Conservation (phyloP, 345 rosid genomes). For the Geranium brycei region DNA sequence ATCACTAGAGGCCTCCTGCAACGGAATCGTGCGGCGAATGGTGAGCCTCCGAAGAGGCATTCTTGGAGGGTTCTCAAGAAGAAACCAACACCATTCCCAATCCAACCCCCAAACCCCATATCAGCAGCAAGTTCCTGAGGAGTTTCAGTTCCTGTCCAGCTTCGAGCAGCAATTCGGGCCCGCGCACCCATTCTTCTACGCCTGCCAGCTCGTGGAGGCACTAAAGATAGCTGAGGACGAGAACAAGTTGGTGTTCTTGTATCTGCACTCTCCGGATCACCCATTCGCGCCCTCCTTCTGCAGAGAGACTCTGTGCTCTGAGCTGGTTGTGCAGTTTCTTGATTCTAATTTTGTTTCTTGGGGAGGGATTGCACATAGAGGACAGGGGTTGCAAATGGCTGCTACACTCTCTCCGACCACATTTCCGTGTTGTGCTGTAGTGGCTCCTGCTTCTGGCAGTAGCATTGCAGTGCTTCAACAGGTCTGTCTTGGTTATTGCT, state of each 20-base stretch:
- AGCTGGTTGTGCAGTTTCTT: slow-evolving; percentile 39
- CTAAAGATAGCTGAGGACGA: slow-evolving; percentile 40
- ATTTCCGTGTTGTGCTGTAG: slow-evolving; percentile 46
- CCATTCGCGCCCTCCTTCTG: slow-evolving; percentile 53
- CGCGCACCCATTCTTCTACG: slow-evolving; percentile 40
- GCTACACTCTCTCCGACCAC: slow-evolving; percentile 23
- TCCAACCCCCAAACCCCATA: slow-evolving; percentile 13
- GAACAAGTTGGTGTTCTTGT: slow-evolving; percentile 43
- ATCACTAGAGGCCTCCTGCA: slow-evolving; percentile 17
- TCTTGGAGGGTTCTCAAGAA: slow-evolving; percentile 27
- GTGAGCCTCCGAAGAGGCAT: slow-evolving; percentile 39
- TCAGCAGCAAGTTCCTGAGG: slow-evolving; percentile 24
- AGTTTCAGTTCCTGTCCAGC: slow-evolving; percentile 32
- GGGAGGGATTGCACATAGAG: slow-evolving; percentile 37
- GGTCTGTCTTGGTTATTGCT: slow-evolving; percentile 13
- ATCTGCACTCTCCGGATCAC: slow-evolving; percentile 37
- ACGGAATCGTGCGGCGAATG: slow-evolving; percentile 34
- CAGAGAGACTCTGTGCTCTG: slow-evolving; percentile 37
- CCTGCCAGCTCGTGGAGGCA: slow-evolving; percentile 32
- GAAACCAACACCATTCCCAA: slow-evolving; percentile 19
- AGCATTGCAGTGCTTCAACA: slow-evolving; percentile 39
- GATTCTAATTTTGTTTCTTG: slow-evolving; percentile 45
- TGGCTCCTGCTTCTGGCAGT: slow-evolving; percentile 35
- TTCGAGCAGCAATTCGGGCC: slow-evolving; percentile 44
- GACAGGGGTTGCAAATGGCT: slow-evolving; percentile 41